Conservation (phyloP, 768 basidiomycete species). For the Cystobasidium onofrii region DNA sequence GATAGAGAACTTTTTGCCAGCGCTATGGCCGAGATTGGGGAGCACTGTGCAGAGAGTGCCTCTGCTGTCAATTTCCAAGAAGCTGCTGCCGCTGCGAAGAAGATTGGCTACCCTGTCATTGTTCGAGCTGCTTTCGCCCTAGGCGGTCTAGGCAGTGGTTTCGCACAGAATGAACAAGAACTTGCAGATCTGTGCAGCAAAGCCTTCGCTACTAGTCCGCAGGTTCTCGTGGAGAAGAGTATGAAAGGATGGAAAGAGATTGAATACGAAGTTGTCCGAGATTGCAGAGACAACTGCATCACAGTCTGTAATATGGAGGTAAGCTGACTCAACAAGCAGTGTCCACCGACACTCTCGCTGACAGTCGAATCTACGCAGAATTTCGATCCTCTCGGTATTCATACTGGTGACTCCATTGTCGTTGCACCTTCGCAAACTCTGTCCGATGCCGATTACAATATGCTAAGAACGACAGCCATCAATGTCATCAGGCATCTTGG, state of each 20-base stretch:
- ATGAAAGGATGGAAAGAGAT: constrained; percentile 99
- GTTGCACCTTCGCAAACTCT: constrained; percentile 95
- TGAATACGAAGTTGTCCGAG: constrained; percentile 96
- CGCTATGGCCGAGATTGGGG: constrained; percentile 91
- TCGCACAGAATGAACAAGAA: constrained; percentile 89
- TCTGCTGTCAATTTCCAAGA: constrained; percentile 81
- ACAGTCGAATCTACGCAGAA: constrained; percentile 54
- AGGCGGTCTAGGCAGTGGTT: constrained; percentile 89
- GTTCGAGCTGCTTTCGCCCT: constrained; percentile 94
- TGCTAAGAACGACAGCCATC: constrained; percentile 95
- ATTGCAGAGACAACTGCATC: constrained; percentile 96
- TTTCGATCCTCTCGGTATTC: constrained; percentile 96
- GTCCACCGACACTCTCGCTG: neutral
- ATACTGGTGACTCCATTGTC: constrained; percentile 97
- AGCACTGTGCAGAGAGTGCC: constrained; percentile 82
- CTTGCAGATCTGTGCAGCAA: constrained; percentile 78
- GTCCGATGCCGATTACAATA: constrained; percentile 98
- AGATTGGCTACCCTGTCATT: constrained; percentile 90
- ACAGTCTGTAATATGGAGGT: constrained; percentile 99
- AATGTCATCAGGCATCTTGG: constrained; percentile 98
- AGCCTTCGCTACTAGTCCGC: constrained; percentile 94
- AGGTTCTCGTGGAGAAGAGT: constrained; percentile 96
- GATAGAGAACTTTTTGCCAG: constrained; percentile 87
- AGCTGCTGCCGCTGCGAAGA: constrained; percentile 67
- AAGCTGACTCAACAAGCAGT: constrained; percentile 41